Evolutionary conservation across 1,139 yeast species (phyloP), one percentile per base, ranked within the genome.

Genomic region (Zygoascus hellenicus): DNA sequence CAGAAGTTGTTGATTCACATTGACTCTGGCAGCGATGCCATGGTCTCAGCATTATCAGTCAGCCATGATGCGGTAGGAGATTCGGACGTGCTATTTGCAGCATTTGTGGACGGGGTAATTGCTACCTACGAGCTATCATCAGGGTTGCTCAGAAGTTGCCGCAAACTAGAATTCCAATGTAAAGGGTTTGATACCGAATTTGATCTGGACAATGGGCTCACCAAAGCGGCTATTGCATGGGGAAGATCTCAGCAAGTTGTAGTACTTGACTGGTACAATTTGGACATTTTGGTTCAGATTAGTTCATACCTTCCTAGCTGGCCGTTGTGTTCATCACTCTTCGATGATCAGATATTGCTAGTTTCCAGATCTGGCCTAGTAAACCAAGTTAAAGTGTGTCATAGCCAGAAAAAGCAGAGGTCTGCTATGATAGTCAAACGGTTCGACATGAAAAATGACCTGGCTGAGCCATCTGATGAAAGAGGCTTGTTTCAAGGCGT

Each of bases 241-340:
- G 59, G 59, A 2, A 48, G 49, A 38, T 51, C 57, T 1, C 49
- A 57, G 35, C 54, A 54, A 37, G 51, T 55, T 51, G 47, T 50
- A 5, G 40, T 54, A n/a, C 36, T 55, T 13, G 57, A 54, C 33
- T 44, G 44, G 35, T 29, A 19, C n/a, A 43, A 50, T 3, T 43
- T 56, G 15, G 39, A 43, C 9, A 39, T 51, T 15, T 46, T 41
- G n/a, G 46, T 48, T 7, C 40, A 49, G 2, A 50, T 58, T 53
- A 42, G 40, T 22, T 41, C 50, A 2, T 28, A 10, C 7, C 43
- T 57, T 33, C 50, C 52, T 1, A 58, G 54, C 45, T 57, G 60
- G 60, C 59, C 59, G 2, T 45, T 54, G 16, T 54, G 58, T 2
- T 51, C 48, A 11, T 51, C 58, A 7, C 41, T 57, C 14, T 51